Conservation (phyloP, 1,284 basidiomycete species). For the Tilletiopsis washingtonensis region DNA sequence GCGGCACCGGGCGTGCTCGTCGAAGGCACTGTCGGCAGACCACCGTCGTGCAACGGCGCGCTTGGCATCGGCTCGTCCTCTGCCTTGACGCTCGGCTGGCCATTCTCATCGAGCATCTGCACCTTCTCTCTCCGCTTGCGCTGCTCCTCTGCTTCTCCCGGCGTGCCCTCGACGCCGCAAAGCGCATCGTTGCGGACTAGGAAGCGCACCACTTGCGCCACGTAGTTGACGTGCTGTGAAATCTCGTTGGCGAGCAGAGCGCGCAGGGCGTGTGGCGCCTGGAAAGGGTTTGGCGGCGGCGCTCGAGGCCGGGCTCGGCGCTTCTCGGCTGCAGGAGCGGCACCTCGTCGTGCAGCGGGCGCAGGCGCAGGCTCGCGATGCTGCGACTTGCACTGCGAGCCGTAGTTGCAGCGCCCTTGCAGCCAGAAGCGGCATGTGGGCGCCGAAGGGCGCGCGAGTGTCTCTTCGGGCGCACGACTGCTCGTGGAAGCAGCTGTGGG, state of each 20-base stretch:
- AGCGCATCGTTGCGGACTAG: constrained; percentile 87
- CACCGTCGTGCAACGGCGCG: neutral
- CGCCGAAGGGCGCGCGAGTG: neutral
- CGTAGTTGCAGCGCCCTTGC: constrained; percentile 32
- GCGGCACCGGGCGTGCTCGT: neutral
- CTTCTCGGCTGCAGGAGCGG: constrained; percentile 3
- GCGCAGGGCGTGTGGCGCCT: constrained; percentile 36
- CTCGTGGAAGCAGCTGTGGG: constrained; percentile 15
- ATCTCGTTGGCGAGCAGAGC: constrained; percentile 79
- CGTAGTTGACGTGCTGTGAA: constrained; percentile 76
- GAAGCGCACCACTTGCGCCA: constrained; percentile 88
- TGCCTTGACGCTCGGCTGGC: neutral
- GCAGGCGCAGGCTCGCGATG: constrained; percentile 12
- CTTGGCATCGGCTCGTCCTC: constrained; percentile 2
- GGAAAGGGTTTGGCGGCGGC: constrained; percentile 38
- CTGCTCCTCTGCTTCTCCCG: constrained; percentile 67
- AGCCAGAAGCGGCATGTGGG: constrained; percentile 23
- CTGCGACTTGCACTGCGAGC: constrained; percentile 24
- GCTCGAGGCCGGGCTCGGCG: constrained; percentile 25
- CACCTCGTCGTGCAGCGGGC: neutral
- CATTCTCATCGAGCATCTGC: constrained; percentile 8
- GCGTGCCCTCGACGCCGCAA: constrained; percentile 67
- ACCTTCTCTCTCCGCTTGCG: constrained; percentile 27
- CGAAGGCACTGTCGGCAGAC: neutral
- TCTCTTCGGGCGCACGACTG: neutral